Evolutionary conservation across 169 alveolate genomes (phyloP), one percentile per base, ranked within the genome.

Genomic region (Plasmodium malariae): DNA sequence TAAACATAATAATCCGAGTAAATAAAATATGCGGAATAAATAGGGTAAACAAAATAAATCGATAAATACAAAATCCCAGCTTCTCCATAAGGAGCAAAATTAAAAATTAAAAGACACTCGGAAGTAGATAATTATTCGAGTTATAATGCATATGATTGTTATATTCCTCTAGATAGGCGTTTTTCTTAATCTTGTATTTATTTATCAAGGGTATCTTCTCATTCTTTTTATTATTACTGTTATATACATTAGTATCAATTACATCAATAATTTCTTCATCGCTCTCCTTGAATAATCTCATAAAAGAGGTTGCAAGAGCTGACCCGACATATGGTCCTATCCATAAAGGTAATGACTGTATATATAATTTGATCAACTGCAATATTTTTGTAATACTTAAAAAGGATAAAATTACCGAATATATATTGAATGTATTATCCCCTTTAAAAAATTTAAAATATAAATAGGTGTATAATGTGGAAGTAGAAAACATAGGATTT

Each of bases 321-420:
- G 89, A 76, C 14, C 89, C 89, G 26, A 48, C 74, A 60, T 76
- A 76, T 1, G 89, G 89, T n/a, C 89, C 89, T 28, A 76, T 62
- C 89, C 89, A 76, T 67, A 76, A 43, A 17, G 89, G 89, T 48
- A 76, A 17, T 4, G 89, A 76, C 40, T 63, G 57, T 45, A 76
- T 59, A 51, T 76, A 76, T 24, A 76, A 76, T 14, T 40, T 76
- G 32, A 76, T 7, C 19, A 76, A 14, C 36, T 76, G 89, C 4
- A 76, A 45, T 62, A 76, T 76, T 34, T 76, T 76, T 4, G 78
- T 48, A 5, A 76, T 36, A 62, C 89, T 76, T 76, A 76, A 76
- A 76, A 76, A 76, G 7, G 89, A 76, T 17, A 62, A 24, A 37
- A 76, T 43, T 1, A 76, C 54, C 9, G 89, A 62, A 34, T 32